Evolutionary conservation across 148 eudicot species (phyloP).

Genomic region (Spergularia bocconei): DNA sequence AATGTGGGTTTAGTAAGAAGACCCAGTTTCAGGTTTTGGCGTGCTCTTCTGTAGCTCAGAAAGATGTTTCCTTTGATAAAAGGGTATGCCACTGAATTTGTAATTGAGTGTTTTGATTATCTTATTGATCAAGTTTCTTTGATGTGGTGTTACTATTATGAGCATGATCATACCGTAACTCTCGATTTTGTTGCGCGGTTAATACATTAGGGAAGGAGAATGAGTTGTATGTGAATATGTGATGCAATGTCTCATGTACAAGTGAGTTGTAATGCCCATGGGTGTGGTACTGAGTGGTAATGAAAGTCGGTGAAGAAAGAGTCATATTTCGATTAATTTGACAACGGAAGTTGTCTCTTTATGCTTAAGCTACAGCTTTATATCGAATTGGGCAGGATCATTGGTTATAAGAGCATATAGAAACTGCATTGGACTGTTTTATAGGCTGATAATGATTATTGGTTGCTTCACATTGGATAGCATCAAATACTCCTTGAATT

Average conservation of each 20-base stretch:
- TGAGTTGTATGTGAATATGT: too few relatives aligned
- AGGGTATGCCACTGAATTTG: constrained; percentile 15
- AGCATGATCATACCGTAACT: neutral
- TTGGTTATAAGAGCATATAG: neutral
- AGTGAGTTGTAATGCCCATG: neutral
- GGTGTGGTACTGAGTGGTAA: neutral
- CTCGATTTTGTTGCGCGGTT: neutral
- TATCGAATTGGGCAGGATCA: neutral
- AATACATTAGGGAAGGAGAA: neutral
- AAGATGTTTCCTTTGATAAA: constrained; percentile 15
- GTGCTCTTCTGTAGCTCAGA: constrained; percentile 23
- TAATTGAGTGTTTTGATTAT: neutral
- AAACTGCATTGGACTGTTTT: neutral
- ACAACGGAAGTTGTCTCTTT: neutral
- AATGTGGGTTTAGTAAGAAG: constrained; percentile 15
- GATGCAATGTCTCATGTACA: too few relatives aligned
- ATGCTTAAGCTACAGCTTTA: neutral
- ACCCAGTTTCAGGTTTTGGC: constrained; percentile 27
- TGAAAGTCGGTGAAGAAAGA: neutral
- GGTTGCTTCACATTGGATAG: neutral
- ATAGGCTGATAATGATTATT: neutral
- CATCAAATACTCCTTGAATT: too few relatives aligned
- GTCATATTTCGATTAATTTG: neutral
- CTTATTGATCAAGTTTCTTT: neutral
- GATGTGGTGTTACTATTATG: neutral